A percentile compares a stretch with the other conserved stretches of the same genome.
These are phyloP conservation scores for Croton setiger DNA, from an alignment of 441 rosid species.

Conservation along the genomic window DNA sequence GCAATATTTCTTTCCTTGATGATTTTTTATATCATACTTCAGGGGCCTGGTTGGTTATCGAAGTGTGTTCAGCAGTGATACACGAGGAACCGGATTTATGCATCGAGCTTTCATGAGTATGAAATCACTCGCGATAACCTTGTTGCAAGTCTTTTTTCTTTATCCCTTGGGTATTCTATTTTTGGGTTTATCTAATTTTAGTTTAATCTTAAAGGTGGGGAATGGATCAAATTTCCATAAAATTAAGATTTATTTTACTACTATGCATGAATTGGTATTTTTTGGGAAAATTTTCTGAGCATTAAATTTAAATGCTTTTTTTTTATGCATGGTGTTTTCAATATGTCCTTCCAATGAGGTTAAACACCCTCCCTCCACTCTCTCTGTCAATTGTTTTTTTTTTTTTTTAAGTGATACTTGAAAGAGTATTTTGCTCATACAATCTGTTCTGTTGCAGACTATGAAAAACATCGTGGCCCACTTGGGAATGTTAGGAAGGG, in stretches of 20 bases:
- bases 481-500: constrained; percentile 98
- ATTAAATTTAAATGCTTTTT: not conserved
- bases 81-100: constrained; percentile 98
- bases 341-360: too few relatives aligned
- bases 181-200: not conserved
- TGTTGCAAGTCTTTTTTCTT: constrained; percentile 5
- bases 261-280: not conserved
- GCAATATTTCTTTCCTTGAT: not conserved
- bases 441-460: constrained; percentile 42
- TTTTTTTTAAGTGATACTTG: not conserved
- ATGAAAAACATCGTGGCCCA: constrained; percentile 76
- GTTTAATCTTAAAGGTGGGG: not conserved
- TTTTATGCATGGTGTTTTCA: not conserved
- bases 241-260: not conserved
- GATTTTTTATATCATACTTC: constrained; percentile 21
- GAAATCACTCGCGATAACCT: constrained; percentile 22
- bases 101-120: constrained; percentile 94
- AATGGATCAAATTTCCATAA: not conserved
- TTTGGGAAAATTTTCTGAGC: not conserved
- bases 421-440: constrained; percentile 9
- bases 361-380: not conserved
- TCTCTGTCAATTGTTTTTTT: too few relatives aligned
- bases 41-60: constrained; percentile 98
- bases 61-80: constrained; percentile 96
- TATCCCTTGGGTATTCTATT: not conserved